Evolutionary conservation across 371 early-diverging fungal species (phyloP).

Genomic region (Rhizomucor pusillus): DNA sequence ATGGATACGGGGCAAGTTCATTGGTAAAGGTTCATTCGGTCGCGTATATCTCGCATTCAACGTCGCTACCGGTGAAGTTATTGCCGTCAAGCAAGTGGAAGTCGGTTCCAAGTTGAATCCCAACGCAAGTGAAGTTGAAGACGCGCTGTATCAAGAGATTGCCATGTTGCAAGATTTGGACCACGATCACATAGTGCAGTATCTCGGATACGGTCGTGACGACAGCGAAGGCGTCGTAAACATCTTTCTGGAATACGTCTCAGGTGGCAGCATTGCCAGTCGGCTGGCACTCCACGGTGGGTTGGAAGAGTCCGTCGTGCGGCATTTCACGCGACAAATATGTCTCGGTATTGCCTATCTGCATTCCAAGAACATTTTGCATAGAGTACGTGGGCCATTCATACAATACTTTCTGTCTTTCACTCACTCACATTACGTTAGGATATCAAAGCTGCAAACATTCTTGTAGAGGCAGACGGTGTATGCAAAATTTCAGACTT

Average conservation of each 20-base stretch:
- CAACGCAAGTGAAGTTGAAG: conserved; percentile 42
- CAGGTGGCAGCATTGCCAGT: conserved; percentile 79
- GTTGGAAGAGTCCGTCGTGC: conserved; percentile 69
- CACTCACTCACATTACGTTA: conserved; percentile 9
- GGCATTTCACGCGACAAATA: conserved; percentile 87
- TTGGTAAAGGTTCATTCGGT: conserved; percentile 98
- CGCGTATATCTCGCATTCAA: conserved; percentile 93
- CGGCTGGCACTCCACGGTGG: conserved; percentile 69
- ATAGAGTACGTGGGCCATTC: conserved; percentile 59
- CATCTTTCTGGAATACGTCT: conserved; percentile 91
- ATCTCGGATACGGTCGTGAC: conserved; percentile 71
- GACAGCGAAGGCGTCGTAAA: conserved; percentile 63
- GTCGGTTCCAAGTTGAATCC: conserved; percentile 17
- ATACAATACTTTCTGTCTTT: too few relatives aligned
- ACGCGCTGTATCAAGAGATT: conserved; percentile 79
- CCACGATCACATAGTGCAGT: conserved; percentile 82
- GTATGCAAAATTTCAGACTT: conserved; percentile 97
- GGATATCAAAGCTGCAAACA: conserved; percentile 97
- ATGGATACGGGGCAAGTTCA: conserved; percentile 87
- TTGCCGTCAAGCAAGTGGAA: conserved; percentile 98
- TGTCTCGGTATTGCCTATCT: conserved; percentile 86
- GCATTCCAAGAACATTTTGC: conserved; percentile 88
- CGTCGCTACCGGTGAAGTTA: conserved; percentile 77
- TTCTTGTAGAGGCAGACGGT: conserved; percentile 79
- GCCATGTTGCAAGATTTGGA: conserved; percentile 82